Evolutionary conservation across 2,329 filamentous ascomycete genomes (phyloP).

Genomic region (Calonectria naviculata): DNA sequence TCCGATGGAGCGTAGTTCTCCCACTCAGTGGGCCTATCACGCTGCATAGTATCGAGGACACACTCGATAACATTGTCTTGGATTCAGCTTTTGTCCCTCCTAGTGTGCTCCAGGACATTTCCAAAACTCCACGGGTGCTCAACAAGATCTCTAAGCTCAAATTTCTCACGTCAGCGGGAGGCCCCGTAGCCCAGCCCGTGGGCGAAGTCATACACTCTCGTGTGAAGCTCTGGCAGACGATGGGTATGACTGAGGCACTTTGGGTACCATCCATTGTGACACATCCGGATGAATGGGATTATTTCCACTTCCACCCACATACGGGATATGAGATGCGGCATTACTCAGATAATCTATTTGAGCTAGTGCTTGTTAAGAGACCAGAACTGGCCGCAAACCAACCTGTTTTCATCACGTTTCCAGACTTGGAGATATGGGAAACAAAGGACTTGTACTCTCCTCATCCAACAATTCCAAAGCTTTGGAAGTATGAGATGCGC

Average conservation of each 20-base stretch:
- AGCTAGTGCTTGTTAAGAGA: neutral
- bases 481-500: neutral
- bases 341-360: neutral
- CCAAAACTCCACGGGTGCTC: too few species aligned
- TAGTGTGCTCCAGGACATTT: too few species aligned
- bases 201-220: too few species aligned
- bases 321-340: neutral
- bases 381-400: neutral
- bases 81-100: too few species aligned
- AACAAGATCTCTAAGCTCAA: too few species aligned
- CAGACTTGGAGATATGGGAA: neutral
- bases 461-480: neutral
- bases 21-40: too few species aligned
- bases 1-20: too few species aligned
- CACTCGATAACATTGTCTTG: too few species aligned
- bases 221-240: neutral
- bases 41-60: too few species aligned
- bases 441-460: neutral
- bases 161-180: too few species aligned
- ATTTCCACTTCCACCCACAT: neutral
- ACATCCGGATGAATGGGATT: neutral
- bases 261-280: neutral
- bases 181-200: too few species aligned
- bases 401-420: constrained; percentile 1
- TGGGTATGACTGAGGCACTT: neutral